Conservation (phyloP, 192 early-diverging fungal species). For the Coemansia javaensis region DNA sequence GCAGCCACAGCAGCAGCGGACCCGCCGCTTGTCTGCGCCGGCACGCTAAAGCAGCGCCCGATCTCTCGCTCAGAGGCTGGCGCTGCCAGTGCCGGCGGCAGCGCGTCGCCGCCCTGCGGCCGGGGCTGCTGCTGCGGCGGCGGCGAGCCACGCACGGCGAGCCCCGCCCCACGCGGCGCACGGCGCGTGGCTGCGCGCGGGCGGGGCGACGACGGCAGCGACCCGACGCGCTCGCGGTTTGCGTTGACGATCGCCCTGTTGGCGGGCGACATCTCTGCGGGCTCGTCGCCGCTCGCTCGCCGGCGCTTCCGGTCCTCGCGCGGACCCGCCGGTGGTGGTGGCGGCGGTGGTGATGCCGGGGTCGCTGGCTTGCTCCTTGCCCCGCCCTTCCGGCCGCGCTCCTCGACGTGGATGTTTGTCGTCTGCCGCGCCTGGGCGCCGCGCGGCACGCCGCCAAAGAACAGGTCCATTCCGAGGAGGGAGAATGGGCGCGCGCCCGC, state of each 20-base stretch:
- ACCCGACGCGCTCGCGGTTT: conserved; percentile 45
- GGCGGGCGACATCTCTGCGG: conserved; percentile 5
- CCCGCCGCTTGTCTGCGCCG: background rate
- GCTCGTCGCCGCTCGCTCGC: conserved; percentile 7
- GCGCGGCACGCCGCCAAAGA: too few relatives aligned
- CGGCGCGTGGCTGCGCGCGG: conserved; percentile 5
- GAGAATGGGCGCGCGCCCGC: background rate
- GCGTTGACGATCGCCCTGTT: conserved; percentile 30
- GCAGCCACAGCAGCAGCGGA: background rate
- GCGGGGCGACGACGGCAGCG: conserved; percentile 28
- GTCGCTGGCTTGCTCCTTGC: background rate
- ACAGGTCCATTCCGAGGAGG: conserved; percentile 32
- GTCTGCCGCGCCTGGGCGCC: conserved; percentile 25
- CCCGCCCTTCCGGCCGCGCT: too few relatives aligned
- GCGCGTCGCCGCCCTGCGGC: too few relatives aligned
- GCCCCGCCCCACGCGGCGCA: background rate
- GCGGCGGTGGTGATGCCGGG: too few relatives aligned
- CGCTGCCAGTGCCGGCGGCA: conserved; percentile 3
- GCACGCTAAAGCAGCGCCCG: conserved; percentile 10
- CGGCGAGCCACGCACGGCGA: too few relatives aligned
- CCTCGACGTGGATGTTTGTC: conserved; percentile 35
- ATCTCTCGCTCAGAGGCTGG: background rate
- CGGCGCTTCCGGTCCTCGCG: conserved; percentile 3
- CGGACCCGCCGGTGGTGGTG: background rate
- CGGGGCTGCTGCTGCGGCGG: conserved; percentile 5